Conservation (phyloP, 495 filamentous ascomycete species). For the Monascus purpureus region DNA sequence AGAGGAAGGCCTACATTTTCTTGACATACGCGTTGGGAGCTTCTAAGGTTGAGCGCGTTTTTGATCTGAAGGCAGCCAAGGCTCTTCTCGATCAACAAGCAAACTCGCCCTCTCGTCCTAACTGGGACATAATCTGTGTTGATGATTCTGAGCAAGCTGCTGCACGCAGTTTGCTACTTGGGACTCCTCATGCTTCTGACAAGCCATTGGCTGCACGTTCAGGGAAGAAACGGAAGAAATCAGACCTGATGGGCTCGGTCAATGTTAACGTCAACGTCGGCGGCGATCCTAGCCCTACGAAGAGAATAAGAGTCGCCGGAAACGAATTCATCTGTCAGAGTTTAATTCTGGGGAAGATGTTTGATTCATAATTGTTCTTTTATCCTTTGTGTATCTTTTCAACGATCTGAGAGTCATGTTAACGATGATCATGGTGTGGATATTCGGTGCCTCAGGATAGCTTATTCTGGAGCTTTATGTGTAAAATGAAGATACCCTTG, state of each 20-base stretch:
- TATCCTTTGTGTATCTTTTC: slow-evolving; percentile 3
- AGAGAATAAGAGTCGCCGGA: slow-evolving; percentile 49
- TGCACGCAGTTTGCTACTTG: slow-evolving; percentile 28
- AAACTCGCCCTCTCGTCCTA: slow-evolving; percentile 15
- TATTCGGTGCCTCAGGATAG: neutral
- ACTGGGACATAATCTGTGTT: slow-evolving; percentile 73
- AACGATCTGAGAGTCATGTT: neutral
- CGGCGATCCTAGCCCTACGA: slow-evolving; percentile 13
- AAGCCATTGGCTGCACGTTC: slow-evolving; percentile 5
- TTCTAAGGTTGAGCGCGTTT: slow-evolving; percentile 44
- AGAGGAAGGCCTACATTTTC: slow-evolving; percentile 50
- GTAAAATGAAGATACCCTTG: neutral
- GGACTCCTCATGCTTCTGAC: slow-evolving; percentile 3
- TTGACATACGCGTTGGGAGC: slow-evolving; percentile 70
- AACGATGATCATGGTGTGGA: neutral
- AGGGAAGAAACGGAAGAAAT: slow-evolving; percentile 38
- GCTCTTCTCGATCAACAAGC: slow-evolving; percentile 37
- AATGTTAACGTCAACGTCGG: slow-evolving; percentile 10
- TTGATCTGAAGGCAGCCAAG: slow-evolving; percentile 45
- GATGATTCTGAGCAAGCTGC: slow-evolving; percentile 44
- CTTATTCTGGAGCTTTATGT: too few relatives aligned
- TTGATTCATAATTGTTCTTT: slow-evolving; percentile 38
- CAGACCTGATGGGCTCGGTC: slow-evolving; percentile 32
- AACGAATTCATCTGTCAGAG: slow-evolving; percentile 91
- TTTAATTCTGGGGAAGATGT: slow-evolving; percentile 68